phyloP scores from a whole-genome alignment of 306 rosid genomes.

The Inga oerstediana region DNA sequence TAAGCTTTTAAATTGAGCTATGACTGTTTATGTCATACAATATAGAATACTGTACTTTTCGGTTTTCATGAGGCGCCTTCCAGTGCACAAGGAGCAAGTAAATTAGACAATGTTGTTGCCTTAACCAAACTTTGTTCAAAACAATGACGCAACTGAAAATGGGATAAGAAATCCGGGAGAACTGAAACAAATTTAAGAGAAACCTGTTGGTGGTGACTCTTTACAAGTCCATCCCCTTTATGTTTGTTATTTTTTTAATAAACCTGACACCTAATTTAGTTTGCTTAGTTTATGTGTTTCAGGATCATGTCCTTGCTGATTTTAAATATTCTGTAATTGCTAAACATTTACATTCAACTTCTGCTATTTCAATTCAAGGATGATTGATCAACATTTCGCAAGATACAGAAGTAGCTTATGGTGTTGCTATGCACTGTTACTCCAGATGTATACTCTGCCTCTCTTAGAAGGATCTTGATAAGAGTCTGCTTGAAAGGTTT shows the following conservation, averaged over 20 bases:
- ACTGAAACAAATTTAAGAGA: background rate
- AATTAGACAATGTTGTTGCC: slow-evolving; percentile 10
- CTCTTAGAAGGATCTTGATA: background rate
- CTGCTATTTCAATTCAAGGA: slow-evolving; percentile 8
- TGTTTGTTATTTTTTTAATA: background rate
- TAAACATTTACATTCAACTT: background rate
- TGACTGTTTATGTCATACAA: background rate
- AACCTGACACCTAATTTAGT: background rate
- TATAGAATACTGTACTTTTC: background rate
- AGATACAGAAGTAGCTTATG: background rate
- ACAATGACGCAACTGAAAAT: slow-evolving; percentile 1
- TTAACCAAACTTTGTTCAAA: background rate
- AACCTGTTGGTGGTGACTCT: background rate
- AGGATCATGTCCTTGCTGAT: background rate
- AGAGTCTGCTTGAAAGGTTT: background rate
- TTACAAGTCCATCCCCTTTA: background rate
- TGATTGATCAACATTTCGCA: background rate
- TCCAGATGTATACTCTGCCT: slow-evolving; percentile 7
- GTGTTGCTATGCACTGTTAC: slow-evolving; percentile 13
- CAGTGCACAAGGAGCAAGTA: background rate
- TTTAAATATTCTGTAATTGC: background rate
- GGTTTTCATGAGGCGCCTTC: slow-evolving; percentile 7
- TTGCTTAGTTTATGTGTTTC: background rate
- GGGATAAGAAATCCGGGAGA: background rate
- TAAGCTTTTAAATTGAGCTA: background rate